phyloP scores from a whole-genome alignment of 2,329 filamentous ascomycete genomes.

The Basipetospora chlamydospora region DNA sequence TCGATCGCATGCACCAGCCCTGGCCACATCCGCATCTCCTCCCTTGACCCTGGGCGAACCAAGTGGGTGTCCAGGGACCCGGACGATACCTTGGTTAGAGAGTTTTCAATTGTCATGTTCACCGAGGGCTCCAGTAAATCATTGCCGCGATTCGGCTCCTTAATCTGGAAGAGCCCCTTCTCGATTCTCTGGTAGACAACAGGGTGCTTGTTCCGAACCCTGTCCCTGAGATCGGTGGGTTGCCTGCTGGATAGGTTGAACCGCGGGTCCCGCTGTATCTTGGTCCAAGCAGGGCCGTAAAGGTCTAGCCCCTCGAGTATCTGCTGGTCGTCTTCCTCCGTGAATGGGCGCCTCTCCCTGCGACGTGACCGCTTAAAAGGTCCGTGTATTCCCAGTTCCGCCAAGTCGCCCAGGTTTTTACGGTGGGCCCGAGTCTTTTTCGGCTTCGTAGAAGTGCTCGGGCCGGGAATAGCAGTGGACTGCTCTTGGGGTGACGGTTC shows the following conservation, averaged over 20 bases:
- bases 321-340: slow-evolving; percentile 46
- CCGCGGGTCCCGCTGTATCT: slow-evolving; percentile 44
- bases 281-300: slow-evolving; percentile 51
- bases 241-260: slow-evolving; percentile 44
- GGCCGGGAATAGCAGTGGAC: background rate
- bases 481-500: slow-evolving; percentile 9
- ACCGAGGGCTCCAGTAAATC: slow-evolving; percentile 36
- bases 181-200: slow-evolving; percentile 42
- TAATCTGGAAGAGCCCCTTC: slow-evolving; percentile 34
- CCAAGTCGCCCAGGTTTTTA: slow-evolving; percentile 40
- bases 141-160: slow-evolving; percentile 24
- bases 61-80: slow-evolving; percentile 22
- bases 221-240: slow-evolving; percentile 48
- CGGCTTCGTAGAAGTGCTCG: slow-evolving; percentile 15
- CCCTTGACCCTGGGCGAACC: slow-evolving; percentile 26
- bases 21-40: slow-evolving; percentile 31
- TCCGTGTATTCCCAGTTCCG: slow-evolving; percentile 42
- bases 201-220: slow-evolving; percentile 49
- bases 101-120: slow-evolving; percentile 32
- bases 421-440: slow-evolving; percentile 40
- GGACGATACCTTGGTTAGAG: slow-evolving; percentile 22
- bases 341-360: slow-evolving; percentile 45
- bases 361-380: slow-evolving; percentile 49
- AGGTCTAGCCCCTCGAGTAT: slow-evolving; percentile 44
- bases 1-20: slow-evolving; percentile 18